Evolutionary conservation across 208 protist species (phyloP), one percentile per base, ranked within the genome.

Genomic region (Acanthamoeba rhysodes): DNA sequence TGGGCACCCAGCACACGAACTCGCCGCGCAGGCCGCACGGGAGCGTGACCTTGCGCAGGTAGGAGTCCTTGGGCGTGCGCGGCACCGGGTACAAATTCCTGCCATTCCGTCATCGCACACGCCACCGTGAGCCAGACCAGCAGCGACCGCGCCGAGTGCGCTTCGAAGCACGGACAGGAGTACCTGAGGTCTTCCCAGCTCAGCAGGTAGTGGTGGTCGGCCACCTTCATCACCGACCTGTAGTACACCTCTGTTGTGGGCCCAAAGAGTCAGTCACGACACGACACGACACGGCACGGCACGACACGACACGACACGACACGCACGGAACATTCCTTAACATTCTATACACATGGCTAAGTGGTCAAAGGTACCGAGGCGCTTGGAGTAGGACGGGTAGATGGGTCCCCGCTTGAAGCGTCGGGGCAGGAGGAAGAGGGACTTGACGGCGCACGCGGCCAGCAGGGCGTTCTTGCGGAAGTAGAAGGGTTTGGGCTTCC

Each of bases 1-100:
- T 80, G 72, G 8, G 10, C 37, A 80, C 72, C 72, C 72, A 80
- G 72, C 72, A 80, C 72, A 80, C 72, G 72, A 80, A 80, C 72
- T 80, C 72, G 72, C 72, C 72, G 29, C 72, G 72, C 29, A 80
- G 29, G 32, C 72, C 72, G 72, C 72, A 80, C 29, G 72, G 72
- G 34, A 80, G 29, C 9, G 72, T 80, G n/a, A 80, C 72, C 72
- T 48, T 80, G 7, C 72, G 72, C 34, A 37, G 14, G 37, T 80
- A 80, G 4, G 72, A 80, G 34, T 20, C 72, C 14, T 24, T 32
- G 6, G 72, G 72, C 29, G n/a, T 80, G 34, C 72, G 72, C 10
- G 72, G 72, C 10, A 80, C 72, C 37, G 72, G 72, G 32, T 80
- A 80, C 66, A 74, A 34, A 74, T 74, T 74, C 66, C 66, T 74